Base-by-base conservation (phyloP, 129 eudicot genomes). In the Pulicaria dysenterica region DNA sequence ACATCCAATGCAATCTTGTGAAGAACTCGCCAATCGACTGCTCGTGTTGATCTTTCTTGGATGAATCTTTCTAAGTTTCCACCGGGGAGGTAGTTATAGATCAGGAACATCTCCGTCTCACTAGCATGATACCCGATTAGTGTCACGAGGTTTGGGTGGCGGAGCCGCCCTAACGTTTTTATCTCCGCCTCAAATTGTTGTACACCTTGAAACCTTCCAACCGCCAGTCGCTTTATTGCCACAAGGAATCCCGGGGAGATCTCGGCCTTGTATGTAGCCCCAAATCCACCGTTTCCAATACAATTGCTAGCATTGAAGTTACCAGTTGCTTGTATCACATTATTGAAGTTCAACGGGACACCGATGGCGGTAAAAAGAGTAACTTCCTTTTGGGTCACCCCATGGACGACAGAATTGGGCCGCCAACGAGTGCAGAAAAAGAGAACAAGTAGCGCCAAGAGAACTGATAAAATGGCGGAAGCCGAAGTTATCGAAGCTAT, bases 171-270 rank as follows among this genome's bases (percentile, higher is more conserved):
- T 34, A 92, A 85, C 3, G 98, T 92, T 58, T 71, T 83, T 48
- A 92, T 87, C 60, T 92, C 98, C 16, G 98, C 98, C 49, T 92
- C 93, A 39, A 92, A 92, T 74, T 92, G 96, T 63, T 89, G 96
- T 12, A 89, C 86, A 14, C 98, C 93, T 64, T 92, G 96, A 61
- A 92, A 92, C 59, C 98, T 91, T 13, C 98, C 96, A 3, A 92
- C 87, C 1, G 96, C 80, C 4, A 92, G 81, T 7, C 95, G 85
- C 51, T 92, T 92, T 50, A 92, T 86, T 2, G 98, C 98, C 34
- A 89, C 95, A 55, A 87, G 78, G 36, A 85, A 78, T 13, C 96
- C 95, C 0, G 98, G 88, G 8, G 98, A 82, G 15, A 92, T 79
- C 75, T 89, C 96, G 7, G 98, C 98, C 53, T 92, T 92, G 79